A percentile compares a stretch with the other conserved stretches of the same genome.
These are phyloP conservation scores for Hypomontagnella monticulosa DNA, from an alignment of 495 filamentous ascomycete species.

Conservation along the genomic window DNA sequence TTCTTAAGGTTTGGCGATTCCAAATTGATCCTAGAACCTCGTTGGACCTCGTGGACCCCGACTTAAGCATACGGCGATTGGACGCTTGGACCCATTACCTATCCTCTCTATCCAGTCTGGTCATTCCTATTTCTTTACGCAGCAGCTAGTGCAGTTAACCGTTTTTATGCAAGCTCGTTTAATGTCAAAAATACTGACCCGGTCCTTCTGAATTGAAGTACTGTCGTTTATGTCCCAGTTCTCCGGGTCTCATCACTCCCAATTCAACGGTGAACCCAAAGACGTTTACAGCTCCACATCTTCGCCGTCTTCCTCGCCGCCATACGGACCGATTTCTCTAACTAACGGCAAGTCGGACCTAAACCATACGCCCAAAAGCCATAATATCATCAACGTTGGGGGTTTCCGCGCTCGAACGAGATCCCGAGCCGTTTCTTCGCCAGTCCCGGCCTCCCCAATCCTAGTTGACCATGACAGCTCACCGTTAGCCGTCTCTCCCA, in stretches of 20 bases:
- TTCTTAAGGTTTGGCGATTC: no score
- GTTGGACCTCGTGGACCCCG: not conserved
- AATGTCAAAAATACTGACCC: slow-evolving; percentile 30
- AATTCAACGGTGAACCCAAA: slow-evolving; percentile 42
- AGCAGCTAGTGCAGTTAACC: no score
- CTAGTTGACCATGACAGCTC: slow-evolving; percentile 50
- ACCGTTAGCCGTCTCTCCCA: slow-evolving; percentile 36
- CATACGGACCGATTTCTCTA: slow-evolving; percentile 32
- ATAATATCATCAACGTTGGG: slow-evolving; percentile 40
- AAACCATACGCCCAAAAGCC: slow-evolving; percentile 40
- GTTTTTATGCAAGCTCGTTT: slow-evolving; percentile 30
- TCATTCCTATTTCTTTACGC: not conserved
- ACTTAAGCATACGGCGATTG: slow-evolving; percentile 14
- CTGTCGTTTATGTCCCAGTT: slow-evolving; percentile 69
- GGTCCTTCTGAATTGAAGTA: slow-evolving; percentile 50
- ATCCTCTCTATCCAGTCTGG: not conserved
- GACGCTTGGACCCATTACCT: not conserved
- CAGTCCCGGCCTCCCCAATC: slow-evolving; percentile 46
- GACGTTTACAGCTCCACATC: slow-evolving; percentile 50
- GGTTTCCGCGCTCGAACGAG: slow-evolving; percentile 41
- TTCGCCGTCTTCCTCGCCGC: slow-evolving; percentile 50
- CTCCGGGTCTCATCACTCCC: slow-evolving; percentile 50
- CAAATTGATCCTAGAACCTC: not conserved
- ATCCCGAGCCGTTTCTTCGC: slow-evolving; percentile 42
- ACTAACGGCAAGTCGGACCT: slow-evolving; percentile 31